These are phyloP conservation scores for Pyrenophora tritici-repentis DNA, from an alignment of 2,329 filamentous ascomycete genomes.

Conservation along the genomic window DNA sequence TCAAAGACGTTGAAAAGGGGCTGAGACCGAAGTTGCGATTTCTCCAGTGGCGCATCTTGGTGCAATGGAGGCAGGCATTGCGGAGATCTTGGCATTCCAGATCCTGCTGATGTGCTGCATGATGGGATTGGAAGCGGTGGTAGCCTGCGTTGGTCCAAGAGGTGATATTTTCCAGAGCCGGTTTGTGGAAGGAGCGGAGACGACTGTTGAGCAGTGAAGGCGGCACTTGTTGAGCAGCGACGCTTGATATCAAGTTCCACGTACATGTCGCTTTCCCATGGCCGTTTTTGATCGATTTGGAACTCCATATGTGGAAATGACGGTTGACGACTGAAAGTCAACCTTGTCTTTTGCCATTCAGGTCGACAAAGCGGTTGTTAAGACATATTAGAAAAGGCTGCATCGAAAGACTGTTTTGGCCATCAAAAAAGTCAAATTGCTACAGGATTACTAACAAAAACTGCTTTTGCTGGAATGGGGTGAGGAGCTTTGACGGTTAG, in stretches of 20 bases:
- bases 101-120: slow-evolving; percentile 21
- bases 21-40: slow-evolving; percentile 25
- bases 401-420: slow-evolving; percentile 12
- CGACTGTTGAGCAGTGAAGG: slow-evolving; percentile 16
- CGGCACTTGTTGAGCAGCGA: slow-evolving; percentile 18
- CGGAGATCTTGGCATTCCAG: slow-evolving; percentile 11
- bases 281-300: slow-evolving; percentile 35
- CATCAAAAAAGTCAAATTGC: slow-evolving; percentile 13
- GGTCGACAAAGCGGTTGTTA: slow-evolving; percentile 7
- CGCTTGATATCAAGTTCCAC: slow-evolving; percentile 23
- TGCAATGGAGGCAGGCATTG: slow-evolving; percentile 12
- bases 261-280: slow-evolving; percentile 36
- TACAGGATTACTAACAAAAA: slow-evolving; percentile 30
- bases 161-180: slow-evolving; percentile 29
- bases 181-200: slow-evolving; percentile 37
- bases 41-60: slow-evolving; percentile 5
- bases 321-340: slow-evolving; percentile 21
- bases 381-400: slow-evolving; percentile 17
- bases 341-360: slow-evolving; percentile 34
- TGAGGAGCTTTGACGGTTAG: slow-evolving; percentile 8
- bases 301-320: slow-evolving; percentile 37
- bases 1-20: slow-evolving; percentile 29
- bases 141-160: slow-evolving; percentile 26
- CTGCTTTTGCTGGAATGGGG: slow-evolving; percentile 16
- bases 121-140: slow-evolving; percentile 30